Base-by-base conservation (phyloP, 177 flowering plant species). In the Vitis hybrid region DNA sequence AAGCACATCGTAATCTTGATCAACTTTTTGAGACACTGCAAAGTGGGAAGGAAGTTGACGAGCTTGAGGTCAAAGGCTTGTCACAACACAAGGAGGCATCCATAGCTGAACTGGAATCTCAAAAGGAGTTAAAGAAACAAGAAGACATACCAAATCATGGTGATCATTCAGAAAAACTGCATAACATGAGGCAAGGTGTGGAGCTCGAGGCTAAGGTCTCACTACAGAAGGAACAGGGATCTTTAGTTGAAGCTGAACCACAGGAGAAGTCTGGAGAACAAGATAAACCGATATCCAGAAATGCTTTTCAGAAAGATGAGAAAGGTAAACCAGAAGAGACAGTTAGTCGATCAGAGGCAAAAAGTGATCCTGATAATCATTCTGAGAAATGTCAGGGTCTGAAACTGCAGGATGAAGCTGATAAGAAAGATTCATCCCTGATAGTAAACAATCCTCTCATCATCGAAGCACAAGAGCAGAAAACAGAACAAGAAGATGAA, bases 1-100 rank as follows among this genome's bases (percentile, higher is more conserved):
- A 79, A 73, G 90, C 86, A 24, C 71, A 50, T 13, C 69, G 77
- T 12, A 81, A 72, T 67, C 81, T 86, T 6, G 76, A 70, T 73
- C 77, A 73, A 50, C 75, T 86, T 13, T 73, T 84, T 1, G 75
- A 78, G 62, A 82, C 77, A 52, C 61, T 82, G 50, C 72, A 51
- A 14, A 68, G 18, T 24, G 75, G 81, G 60, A 75, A 79, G 72
- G 73, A 74, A n/a, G 85, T 72, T 50, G 84, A 77, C 61, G 86
- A 84, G 63, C 58, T 58, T 8, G 59, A 78, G 32, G 75, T 58
- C 12, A 65, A 10, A 14, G 67, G 18, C 65, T 71, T 76, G 60
- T 32, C 74, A 10, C 57, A 69, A 69, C 21, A 30, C 56, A 70
- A 67, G 6, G 46, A 56, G 40, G 74, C 27, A 8, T 66, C 68